Percentiles rank a stretch among this genome's conserved stretches.
phyloP scores from a whole-genome alignment of 2,329 filamentous ascomycete genomes.

The Ilyonectria destructans region DNA sequence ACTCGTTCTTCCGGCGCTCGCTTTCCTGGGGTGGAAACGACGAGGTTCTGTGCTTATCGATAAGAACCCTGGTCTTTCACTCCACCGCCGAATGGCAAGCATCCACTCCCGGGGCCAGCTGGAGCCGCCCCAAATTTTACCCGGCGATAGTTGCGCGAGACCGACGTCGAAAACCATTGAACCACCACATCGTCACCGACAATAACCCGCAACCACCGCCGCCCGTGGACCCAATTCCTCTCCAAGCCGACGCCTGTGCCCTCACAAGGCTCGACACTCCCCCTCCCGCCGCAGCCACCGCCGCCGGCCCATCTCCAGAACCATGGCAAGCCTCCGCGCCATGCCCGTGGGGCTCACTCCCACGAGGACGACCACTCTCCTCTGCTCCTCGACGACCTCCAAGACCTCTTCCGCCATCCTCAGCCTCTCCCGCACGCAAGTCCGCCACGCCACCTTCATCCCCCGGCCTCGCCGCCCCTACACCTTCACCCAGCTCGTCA shows the following conservation, averaged over 20 bases:
- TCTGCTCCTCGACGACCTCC: constrained; percentile 47
- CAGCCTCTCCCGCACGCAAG: constrained; percentile 65
- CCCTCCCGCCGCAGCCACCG: constrained; percentile 4
- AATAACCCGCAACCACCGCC: constrained; percentile 19
- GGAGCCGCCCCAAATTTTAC: constrained; percentile 51
- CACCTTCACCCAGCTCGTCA: constrained; percentile 96
- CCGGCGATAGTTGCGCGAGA: constrained; percentile 34
- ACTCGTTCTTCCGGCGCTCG: constrained; percentile 11
- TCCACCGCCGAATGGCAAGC: constrained; percentile 21
- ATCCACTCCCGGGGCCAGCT: constrained; percentile 35
- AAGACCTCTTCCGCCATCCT: constrained; percentile 36
- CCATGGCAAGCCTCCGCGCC: constrained; percentile 52
- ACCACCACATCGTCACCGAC: constrained; percentile 31
- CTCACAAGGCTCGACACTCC: constrained; percentile 10
- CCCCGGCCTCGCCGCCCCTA: constrained; percentile 92
- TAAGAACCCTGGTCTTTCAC: constrained; percentile 37
- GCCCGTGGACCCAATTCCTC: constrained; percentile 35
- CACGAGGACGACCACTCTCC: constrained; percentile 50
- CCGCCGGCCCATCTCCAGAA: constrained; percentile 12
- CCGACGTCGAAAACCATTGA: constrained; percentile 32
- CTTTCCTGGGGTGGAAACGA: constrained; percentile 5
- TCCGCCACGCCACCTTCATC: constrained; percentile 88
- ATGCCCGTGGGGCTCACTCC: constrained; percentile 51
- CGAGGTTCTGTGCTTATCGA: constrained; percentile 47
- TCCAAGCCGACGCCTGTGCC: constrained; percentile 1